A percentile compares a stretch with the other conserved stretches of the same genome.
These are phyloP conservation scores for Heliocybe sulcata DNA, from an alignment of 1,284 basidiomycete genomes.

Conservation along the genomic window DNA sequence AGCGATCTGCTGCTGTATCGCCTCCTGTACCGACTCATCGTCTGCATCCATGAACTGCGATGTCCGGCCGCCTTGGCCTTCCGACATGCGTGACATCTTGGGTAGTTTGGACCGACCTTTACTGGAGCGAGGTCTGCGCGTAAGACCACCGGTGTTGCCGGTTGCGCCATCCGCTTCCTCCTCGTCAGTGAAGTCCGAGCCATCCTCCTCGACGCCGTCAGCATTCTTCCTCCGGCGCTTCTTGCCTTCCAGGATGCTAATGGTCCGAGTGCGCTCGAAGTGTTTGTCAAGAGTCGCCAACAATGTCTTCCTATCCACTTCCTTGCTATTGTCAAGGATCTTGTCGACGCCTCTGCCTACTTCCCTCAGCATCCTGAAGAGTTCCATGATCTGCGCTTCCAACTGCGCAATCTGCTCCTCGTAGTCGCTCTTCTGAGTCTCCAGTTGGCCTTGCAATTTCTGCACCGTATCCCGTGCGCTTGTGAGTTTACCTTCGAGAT, in stretches of 20 bases:
- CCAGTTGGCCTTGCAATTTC: conserved; percentile 72
- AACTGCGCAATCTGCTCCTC: conserved; percentile 86
- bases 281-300: conserved; percentile 79
- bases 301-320: conserved; percentile 76
- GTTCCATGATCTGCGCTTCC: conserved; percentile 88
- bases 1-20: conserved; percentile 77
- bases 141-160: conserved; percentile 42
- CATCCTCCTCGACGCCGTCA: conserved; percentile 21
- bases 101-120: conserved; percentile 24
- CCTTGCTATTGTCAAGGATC: conserved; percentile 55
- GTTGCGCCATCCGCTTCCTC: conserved; percentile 38
- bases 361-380: conserved; percentile 90
- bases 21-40: conserved; percentile 78
- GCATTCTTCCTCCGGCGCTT: conserved; percentile 25
- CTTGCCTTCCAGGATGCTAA: conserved; percentile 76
- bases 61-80: conserved; percentile 42
- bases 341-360: conserved; percentile 72
- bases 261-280: conserved; percentile 81
- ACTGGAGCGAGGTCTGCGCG: conserved; percentile 27
- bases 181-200: conserved; percentile 28
- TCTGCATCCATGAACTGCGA: conserved; percentile 92
- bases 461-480: conserved; percentile 76
- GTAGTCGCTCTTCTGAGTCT: conserved; percentile 75
- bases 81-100: conserved; percentile 31
- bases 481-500: conserved; percentile 76